Evolutionary conservation across 2,329 filamentous ascomycete species (phyloP), one percentile per base, ranked within the genome.

Genomic region (Zalaria obscura): DNA sequence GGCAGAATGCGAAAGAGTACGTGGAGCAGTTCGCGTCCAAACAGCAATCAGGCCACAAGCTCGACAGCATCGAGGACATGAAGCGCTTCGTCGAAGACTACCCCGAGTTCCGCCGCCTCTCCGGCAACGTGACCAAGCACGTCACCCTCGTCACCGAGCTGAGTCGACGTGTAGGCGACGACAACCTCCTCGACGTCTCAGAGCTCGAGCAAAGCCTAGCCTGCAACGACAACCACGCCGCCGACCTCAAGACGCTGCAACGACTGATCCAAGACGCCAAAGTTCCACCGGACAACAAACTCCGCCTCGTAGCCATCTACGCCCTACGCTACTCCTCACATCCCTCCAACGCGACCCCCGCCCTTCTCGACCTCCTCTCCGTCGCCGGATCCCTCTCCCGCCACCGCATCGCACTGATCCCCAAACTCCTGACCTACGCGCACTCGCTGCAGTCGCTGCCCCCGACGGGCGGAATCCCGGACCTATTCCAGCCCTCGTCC

Each of bases 1-100:
- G 91, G 7, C 83, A 89, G 34, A 95, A 93, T 52, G 94, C 95
- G 57, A 96, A 96, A 61, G 88, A 95, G 73, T 98, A 98, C 53
- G 91, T 98, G 42, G 88, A 94, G 57, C 91, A 96, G 57, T 98
- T 96, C 56, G 91, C 96, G 53, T 86, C 83, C 8, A 95, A 93
- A 60, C 94, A 89, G n/a, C 89, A 96, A 57, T 94, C 82, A 53
- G 94, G 80, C 53, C 84, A 87, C 58, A 91, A 94, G 56, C 88
- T 98, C 46, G 91, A 98, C 57, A 95, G 89, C 10, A 96, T 98
- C 56, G 74, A 82, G 42, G 91, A 98, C 59, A 98, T 98, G 93
- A 98, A 98, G 62, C 84, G 88, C 35, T 98, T 98, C 53, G 93
- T 98, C 42, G 91, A 98, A 61, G 91, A 98, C 55, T 98, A 96